These are phyloP conservation scores for Neurospora sp. DNA, from an alignment of 495 filamentous ascomycete genomes.

Conservation along the genomic window DNA sequence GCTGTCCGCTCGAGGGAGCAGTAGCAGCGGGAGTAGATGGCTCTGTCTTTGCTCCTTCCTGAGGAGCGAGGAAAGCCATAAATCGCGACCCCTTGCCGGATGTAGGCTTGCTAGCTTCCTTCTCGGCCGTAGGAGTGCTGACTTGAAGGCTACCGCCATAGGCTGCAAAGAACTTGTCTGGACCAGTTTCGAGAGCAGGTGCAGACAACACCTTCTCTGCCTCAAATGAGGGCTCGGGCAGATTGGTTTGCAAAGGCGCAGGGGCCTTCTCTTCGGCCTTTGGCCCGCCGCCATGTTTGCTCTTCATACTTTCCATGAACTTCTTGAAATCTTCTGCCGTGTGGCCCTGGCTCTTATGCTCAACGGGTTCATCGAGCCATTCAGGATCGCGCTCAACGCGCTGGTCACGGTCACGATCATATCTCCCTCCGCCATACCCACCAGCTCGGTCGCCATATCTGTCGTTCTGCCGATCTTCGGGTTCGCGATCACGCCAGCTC, in stretches of 20 bases:
- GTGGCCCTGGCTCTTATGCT: constrained; percentile 56
- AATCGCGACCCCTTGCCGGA: constrained; percentile 65
- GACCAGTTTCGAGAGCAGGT: constrained; percentile 52
- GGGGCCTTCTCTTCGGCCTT: constrained; percentile 41
- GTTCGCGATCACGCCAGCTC: constrained; percentile 61
- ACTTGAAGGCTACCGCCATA: constrained; percentile 36
- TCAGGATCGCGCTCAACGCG: constrained; percentile 72
- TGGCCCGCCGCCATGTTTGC: constrained; percentile 26
- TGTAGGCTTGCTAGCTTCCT: constrained; percentile 34
- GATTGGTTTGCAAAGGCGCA: constrained; percentile 17
- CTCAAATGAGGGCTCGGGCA: constrained; percentile 22
- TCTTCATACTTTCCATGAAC: constrained; percentile 90
- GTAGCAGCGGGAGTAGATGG: constrained; percentile 29
- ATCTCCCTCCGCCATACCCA: constrained; percentile 29
- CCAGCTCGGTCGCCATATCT: constrained; percentile 28
- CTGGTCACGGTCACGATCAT: constrained; percentile 56
- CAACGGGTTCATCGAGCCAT: constrained; percentile 72
- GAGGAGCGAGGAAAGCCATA: constrained; percentile 67
- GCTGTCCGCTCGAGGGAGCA: constrained; percentile 3
- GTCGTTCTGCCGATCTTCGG: constrained; percentile 37
- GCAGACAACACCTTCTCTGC: constrained; percentile 44
- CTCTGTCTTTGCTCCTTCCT: constrained; percentile 47
- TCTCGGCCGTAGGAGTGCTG: constrained; percentile 30
- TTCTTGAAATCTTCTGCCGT: constrained; percentile 90
- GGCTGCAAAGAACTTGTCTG: constrained; percentile 75